Conservation (phyloP, 164 flowering plant genomes). For the Brasenia schreberi region DNA sequence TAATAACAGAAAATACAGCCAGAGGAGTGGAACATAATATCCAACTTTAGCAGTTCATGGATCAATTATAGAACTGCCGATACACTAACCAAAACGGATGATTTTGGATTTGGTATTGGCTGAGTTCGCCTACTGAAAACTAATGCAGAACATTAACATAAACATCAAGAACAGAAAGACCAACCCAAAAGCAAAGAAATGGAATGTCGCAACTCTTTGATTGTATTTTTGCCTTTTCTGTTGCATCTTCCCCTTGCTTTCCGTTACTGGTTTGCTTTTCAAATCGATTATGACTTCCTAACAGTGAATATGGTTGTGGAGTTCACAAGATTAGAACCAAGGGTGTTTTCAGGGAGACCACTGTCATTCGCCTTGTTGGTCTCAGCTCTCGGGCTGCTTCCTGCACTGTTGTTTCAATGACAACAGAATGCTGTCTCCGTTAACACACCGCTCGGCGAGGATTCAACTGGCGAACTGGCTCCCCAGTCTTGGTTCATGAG, state of each 20-base stretch:
- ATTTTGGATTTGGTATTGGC: neutral
- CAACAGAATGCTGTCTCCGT: conserved; percentile 49
- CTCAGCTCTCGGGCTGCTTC: conserved; percentile 65
- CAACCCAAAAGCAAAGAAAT: neutral
- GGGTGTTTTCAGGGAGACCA: conserved; percentile 23
- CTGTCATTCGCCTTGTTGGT: conserved; percentile 17
- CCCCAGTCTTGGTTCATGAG: conserved; percentile 60
- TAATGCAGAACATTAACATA: neutral
- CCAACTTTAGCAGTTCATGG: neutral
- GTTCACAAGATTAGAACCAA: conserved; percentile 22
- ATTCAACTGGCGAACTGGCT: conserved; percentile 33
- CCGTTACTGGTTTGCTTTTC: neutral
- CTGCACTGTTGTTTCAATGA: conserved; percentile 72
- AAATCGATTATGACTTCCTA: neutral
- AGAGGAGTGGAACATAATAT: neutral
- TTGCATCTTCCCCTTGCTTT: neutral
- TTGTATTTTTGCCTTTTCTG: neutral
- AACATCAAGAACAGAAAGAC: no score
- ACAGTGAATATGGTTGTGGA: conserved; percentile 15
- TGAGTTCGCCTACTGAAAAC: neutral
- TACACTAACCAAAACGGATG: neutral
- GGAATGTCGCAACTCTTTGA: neutral
- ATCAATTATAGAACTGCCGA: neutral
- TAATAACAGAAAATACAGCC: neutral
- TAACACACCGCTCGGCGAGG: conserved; percentile 72